Conservation (phyloP, 805 yeast genomes). For the Ogataea paraovalis region DNA sequence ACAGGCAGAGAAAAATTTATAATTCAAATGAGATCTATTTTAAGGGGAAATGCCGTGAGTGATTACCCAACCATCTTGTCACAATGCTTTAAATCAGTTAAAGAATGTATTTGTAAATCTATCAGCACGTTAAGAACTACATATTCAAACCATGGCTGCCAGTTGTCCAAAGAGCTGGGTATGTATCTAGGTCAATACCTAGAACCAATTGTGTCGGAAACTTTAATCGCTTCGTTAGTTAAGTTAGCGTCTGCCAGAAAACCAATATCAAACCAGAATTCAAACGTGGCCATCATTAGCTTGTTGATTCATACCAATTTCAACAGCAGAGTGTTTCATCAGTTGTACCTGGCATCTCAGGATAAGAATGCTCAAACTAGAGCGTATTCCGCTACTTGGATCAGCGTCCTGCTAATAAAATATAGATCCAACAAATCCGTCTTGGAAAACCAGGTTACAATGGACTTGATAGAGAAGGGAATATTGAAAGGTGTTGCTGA, state of each 20-base stretch:
- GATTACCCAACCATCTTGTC: constrained; percentile 33
- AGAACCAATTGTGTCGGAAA: constrained; percentile 47
- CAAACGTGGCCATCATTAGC: constrained; percentile 51
- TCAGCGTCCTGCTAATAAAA: constrained; percentile 55
- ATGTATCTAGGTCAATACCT: constrained; percentile 36
- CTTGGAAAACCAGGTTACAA: constrained; percentile 29
- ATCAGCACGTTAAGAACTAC: constrained; percentile 79
- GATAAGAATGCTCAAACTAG: constrained; percentile 76
- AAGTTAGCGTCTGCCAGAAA: constrained; percentile 59
- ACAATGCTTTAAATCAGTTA: constrained; percentile 34
- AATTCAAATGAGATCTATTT: constrained; percentile 49
- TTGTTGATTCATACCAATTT: constrained; percentile 54
- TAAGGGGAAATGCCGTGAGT: constrained; percentile 50
- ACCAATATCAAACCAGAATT: constrained; percentile 55
- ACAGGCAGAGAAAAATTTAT: constrained; percentile 59
- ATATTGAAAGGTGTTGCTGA: constrained; percentile 64
- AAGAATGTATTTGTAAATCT: constrained; percentile 63
- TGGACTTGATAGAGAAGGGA: constrained; percentile 46
- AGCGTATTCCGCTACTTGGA: constrained; percentile 64
- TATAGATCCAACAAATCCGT: constrained; percentile 36
- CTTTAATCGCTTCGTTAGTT: constrained; percentile 43
- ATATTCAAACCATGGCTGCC: constrained; percentile 70
- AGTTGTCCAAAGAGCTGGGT: constrained; percentile 65
- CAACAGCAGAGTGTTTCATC: constrained; percentile 46
- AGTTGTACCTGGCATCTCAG: constrained; percentile 45